Base-by-base conservation (phyloP, 495 filamentous ascomycete genomes). In the Aspergillus steynii region DNA sequence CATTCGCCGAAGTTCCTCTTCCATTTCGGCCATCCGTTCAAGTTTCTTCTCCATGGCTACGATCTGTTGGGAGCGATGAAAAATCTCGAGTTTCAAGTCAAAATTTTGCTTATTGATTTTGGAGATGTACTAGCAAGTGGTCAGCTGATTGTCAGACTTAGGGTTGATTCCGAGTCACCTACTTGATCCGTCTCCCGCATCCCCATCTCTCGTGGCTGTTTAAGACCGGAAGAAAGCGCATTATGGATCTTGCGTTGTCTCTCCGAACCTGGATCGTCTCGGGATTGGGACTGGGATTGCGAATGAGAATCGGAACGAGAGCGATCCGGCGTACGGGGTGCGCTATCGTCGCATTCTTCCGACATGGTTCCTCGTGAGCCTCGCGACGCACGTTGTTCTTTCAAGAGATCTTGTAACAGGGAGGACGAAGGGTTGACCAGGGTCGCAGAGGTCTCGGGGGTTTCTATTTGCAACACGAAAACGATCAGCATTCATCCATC, bases 31-130 rank as follows among this genome's bases (percentile, higher is more conserved):
- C 50, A 91, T 83, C 53, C 88, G 87, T 9, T 84, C 86, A 29
- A 86, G 71, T 65, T 88, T 91, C 53, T 87, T 83, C 70, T 92
- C 88, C 56, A 93, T 55, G n/a, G 79, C 75, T 15, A 80, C 74
- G 62, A 91, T 80, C 34, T 91, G 85, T 53, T 88, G 79, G 10
- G 78, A 71, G 20, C 88, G 82, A 63, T 96, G 90, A 65, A 85
- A 90, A 1, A 96, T 79, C 61, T 94, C 90, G 52, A 96, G 78
- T 72, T 96, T 96, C 59, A 97, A 79, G 68, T 93, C 90, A 68
- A 96, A 97, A 65, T 96, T 95, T 68, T 94, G 85, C 67, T 96
- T 96, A 68, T 88, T 87, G 50, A 96, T 76, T 52, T 84, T 90
- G 2, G 82, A 85, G 53, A 83, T 74, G 60, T 82, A 78, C 76